Evolutionary conservation across 805 yeast species (phyloP), one percentile per base, ranked within the genome.

Genomic region (Wickerhamiella azymoides): DNA sequence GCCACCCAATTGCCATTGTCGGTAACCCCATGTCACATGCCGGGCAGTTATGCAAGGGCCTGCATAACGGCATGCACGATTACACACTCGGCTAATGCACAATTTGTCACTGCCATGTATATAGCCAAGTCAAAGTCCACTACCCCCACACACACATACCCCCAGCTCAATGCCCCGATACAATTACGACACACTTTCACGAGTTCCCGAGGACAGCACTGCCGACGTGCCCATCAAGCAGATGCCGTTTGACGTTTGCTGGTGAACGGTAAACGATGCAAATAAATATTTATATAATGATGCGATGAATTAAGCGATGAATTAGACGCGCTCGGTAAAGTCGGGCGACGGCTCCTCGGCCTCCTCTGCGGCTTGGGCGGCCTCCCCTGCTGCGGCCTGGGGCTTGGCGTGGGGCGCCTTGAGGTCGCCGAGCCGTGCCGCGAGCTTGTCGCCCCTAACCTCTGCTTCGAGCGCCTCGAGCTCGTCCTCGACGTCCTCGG

Each of bases 401-500:
- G 18, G 36, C 36, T 32, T 9, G 5, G 17, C 36, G n/a, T 35
- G n/a, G 10, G 37, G 19, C 24, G 36, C 48, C 11, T 45, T 39
- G 17, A 16, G 36, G 21, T 42, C 38, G 33, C 24, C 24, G 7
- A 21, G 24, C 24, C 24, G 24, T 21, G 4, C 6, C 7, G 21
- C 37, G 28, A 49, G 54, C 39, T 47, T 39, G 25, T 36, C 44
- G 28, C 46, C 33, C 39, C 16, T 50, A 13, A 26, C 54, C 35
- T 60, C 62, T 36, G 55, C 47, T 41, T 62, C 60, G 48, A 72
- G 46, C 36, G 53, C 54, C 24, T 60, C 65, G 24, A 68, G 57
- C 50, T 72, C 76, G 6, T 54, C 60, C 24, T 70, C 73, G 13
- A 67, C 42, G 37, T 62, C 68, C 57, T 13, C 63, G 67, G 26